Evolutionary conservation across 495 filamentous ascomycete species (phyloP).

Genomic region (Penicillium pulvis): DNA sequence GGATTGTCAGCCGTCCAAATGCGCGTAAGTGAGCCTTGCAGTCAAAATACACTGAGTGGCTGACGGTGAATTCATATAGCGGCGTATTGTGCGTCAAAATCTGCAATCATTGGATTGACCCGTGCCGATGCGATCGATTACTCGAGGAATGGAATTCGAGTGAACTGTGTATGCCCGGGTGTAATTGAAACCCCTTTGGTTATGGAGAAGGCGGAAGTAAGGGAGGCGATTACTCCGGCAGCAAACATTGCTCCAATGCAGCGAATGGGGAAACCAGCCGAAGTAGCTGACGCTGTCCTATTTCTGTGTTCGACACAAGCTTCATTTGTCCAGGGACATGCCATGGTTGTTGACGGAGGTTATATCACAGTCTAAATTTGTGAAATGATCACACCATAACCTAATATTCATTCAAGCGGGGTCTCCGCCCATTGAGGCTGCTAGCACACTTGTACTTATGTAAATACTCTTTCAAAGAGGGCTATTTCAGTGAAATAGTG

Average conservation of each 20-base stretch:
- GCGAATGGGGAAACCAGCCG: conserved; percentile 49
- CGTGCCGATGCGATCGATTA: conserved; percentile 55
- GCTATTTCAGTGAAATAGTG: background rate
- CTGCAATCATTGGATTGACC: conserved; percentile 49
- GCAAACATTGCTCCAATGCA: conserved; percentile 53
- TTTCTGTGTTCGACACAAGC: conserved; percentile 51
- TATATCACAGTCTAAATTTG: conserved; percentile 41
- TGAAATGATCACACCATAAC: background rate
- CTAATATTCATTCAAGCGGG: too few relatives aligned
- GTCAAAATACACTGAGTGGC: background rate
- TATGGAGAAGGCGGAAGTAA: conserved; percentile 36
- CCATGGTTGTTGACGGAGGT: conserved; percentile 55
- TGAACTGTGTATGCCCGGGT: conserved; percentile 58
- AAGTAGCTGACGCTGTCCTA: conserved; percentile 53
- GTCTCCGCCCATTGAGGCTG: too few relatives aligned
- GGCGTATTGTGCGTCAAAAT: conserved; percentile 51
- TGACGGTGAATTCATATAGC: conserved; percentile 26
- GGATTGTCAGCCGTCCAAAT: conserved; percentile 48
- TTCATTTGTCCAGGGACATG: conserved; percentile 54
- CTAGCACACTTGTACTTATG: background rate
- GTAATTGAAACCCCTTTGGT: conserved; percentile 54
- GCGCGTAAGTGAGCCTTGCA: conserved; percentile 40
- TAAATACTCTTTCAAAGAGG: background rate
- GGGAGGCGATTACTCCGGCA: conserved; percentile 35
- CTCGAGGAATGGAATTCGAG: conserved; percentile 47